A percentile compares a stretch with the other conserved stretches of the same genome.
phyloP scores from a whole-genome alignment of 192 early-diverging fungal species.

The Coemansia sp. region DNA sequence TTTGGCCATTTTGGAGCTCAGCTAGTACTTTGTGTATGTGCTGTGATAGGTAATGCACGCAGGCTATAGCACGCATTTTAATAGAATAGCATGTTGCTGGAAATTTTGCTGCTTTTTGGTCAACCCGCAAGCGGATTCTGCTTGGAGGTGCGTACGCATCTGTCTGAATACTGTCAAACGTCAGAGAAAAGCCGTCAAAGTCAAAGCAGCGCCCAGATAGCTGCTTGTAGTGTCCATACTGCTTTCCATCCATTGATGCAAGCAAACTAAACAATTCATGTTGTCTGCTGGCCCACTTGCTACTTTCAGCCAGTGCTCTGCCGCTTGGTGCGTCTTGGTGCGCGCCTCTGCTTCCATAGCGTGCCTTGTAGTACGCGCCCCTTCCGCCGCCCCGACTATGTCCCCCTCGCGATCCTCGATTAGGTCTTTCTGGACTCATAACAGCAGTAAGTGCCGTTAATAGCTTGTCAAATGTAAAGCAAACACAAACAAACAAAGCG shows the following conservation, averaged over 20 bases:
- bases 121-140: constrained; percentile 44
- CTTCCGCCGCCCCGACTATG: constrained; percentile 8
- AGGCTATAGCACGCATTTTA: constrained; percentile 34
- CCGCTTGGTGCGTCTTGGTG: background rate
- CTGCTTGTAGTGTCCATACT: constrained; percentile 42
- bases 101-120: constrained; percentile 34
- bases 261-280: constrained; percentile 15
- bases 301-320: background rate
- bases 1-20: background rate
- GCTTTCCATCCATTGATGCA: constrained; percentile 21
- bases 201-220: constrained; percentile 24
- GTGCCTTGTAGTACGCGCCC: constrained; percentile 39
- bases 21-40: constrained; percentile 15
- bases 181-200: constrained; percentile 28
- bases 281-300: constrained; percentile 5
- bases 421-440: constrained; percentile 7
- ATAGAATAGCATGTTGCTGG: constrained; percentile 25
- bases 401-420: constrained; percentile 14
- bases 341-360: constrained; percentile 18
- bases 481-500: background rate
- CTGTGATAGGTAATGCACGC: constrained; percentile 50
- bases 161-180: constrained; percentile 43
- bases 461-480: background rate
- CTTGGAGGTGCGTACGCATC: constrained; percentile 60
- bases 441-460: background rate